Conservation (phyloP, 352 stramenopile species). For the Globisporangium barbulae region DNA sequence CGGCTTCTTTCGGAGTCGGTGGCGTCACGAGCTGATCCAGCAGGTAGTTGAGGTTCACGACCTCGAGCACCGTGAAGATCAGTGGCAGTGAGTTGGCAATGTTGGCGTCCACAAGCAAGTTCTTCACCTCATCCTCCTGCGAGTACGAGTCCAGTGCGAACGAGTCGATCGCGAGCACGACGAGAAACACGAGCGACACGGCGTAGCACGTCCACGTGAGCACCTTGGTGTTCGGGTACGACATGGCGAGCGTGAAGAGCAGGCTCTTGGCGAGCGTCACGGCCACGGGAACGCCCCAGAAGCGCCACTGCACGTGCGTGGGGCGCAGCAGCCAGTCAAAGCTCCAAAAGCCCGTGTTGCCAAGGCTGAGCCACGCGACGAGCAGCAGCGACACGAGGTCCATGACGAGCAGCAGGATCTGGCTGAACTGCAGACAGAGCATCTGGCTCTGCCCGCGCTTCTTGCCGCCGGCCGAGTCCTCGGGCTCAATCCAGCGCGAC, state of each 20-base stretch:
- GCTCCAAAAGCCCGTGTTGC: slow-evolving; percentile 28
- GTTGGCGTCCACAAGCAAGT: slow-evolving; percentile 61
- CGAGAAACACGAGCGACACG: slow-evolving; percentile 54
- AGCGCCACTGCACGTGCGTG: slow-evolving; percentile 51
- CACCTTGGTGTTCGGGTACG: slow-evolving; percentile 35
- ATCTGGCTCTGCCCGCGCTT: slow-evolving; percentile 17
- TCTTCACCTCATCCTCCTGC: slow-evolving; percentile 45
- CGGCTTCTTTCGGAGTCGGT: slow-evolving; percentile 16
- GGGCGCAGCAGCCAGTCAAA: slow-evolving; percentile 49
- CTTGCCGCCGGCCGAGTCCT: slow-evolving; percentile 14
- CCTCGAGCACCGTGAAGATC: slow-evolving; percentile 83
- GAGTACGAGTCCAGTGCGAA: slow-evolving; percentile 72
- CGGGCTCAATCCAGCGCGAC: slow-evolving; percentile 19
- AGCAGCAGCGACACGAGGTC: slow-evolving; percentile 43
- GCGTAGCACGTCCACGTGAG: slow-evolving; percentile 45
- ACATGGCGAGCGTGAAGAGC: slow-evolving; percentile 53
- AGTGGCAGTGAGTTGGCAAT: slow-evolving; percentile 79
- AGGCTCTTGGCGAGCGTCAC: slow-evolving; percentile 57
- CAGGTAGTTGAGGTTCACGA: slow-evolving; percentile 74
- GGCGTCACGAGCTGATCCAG: slow-evolving; percentile 48
- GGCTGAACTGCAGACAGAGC: slow-evolving; percentile 18
- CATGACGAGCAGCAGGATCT: slow-evolving; percentile 15
- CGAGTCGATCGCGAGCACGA: slow-evolving; percentile 63
- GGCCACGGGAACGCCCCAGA: slow-evolving; percentile 70
- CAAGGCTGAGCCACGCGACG: slow-evolving; percentile 53